These are phyloP conservation scores for Phytopythium sindhum DNA, from an alignment of 352 stramenopile genomes.

Conservation along the genomic window DNA sequence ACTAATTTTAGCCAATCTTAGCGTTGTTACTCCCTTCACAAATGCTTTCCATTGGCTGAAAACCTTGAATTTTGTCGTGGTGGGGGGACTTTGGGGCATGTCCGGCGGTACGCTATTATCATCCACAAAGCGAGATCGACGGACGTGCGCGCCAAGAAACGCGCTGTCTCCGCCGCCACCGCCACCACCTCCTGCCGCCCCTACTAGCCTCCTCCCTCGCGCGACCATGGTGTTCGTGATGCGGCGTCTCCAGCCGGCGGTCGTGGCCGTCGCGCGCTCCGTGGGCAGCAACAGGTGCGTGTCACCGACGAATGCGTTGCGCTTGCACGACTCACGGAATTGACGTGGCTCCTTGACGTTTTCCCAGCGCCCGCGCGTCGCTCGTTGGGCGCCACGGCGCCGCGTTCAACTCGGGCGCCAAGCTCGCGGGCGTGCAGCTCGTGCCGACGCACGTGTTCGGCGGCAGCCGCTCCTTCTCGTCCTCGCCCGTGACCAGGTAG, in stretches of 20 bases:
- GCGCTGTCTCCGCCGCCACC: neutral
- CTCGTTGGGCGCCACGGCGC: conserved; percentile 3
- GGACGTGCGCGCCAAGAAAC: conserved; percentile 2
- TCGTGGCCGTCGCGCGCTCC: conserved; percentile 26
- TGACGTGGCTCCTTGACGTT: neutral
- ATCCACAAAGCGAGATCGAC: conserved; percentile 1
- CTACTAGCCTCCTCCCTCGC: conserved; percentile 5
- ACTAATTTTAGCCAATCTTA: neutral
- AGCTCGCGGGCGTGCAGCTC: conserved; percentile 43
- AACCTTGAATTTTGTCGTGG: neutral
- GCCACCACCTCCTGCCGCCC: neutral
- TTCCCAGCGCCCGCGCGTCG: neutral
- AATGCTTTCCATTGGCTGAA: neutral
- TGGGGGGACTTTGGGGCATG: neutral
- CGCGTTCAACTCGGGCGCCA: conserved; percentile 14
- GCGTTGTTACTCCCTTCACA: neutral
- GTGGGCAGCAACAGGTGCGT: conserved; percentile 21
- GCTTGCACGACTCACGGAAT: no score
- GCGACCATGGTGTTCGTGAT: conserved; percentile 55
- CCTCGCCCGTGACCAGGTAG: conserved; percentile 42
- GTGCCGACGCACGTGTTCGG: conserved; percentile 41
- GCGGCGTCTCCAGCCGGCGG: conserved; percentile 57
- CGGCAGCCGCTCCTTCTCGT: conserved; percentile 56
- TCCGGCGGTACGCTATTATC: neutral
- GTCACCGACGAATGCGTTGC: neutral